Percentiles rank a stretch among this genome's conserved stretches.
Evolutionary conservation across 768 basidiomycete species (phyloP).

Genomic region (Macrolepiota albuminosa): DNA sequence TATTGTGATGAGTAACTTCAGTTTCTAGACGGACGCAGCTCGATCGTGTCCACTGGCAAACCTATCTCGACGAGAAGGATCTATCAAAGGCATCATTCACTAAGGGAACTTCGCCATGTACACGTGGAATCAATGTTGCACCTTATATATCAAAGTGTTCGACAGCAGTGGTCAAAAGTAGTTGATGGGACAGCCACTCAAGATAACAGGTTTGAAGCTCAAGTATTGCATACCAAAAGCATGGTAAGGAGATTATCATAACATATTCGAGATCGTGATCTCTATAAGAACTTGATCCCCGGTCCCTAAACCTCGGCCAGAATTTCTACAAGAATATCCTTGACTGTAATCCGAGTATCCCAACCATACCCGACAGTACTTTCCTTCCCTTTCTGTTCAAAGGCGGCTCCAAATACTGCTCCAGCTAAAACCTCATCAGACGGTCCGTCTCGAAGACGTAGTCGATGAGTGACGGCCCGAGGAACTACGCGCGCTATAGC

Average conservation of each 20-base stretch:
- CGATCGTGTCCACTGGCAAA: not conserved
- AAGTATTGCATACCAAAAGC: not conserved
- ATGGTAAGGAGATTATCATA: no score
- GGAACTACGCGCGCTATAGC: conserved; percentile 74
- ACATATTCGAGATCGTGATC: not conserved
- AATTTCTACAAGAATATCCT: conserved; percentile 60
- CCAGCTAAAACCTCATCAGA: conserved; percentile 67
- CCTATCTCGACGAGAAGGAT: not conserved
- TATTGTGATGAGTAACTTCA: not conserved
- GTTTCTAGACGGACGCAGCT: no score
- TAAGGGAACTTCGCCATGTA: not conserved
- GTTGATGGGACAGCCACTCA: no score
- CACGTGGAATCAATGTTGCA: no score
- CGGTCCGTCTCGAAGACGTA: conserved; percentile 65
- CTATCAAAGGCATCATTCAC: not conserved
- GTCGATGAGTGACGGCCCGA: conserved; percentile 67
- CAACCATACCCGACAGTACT: conserved; percentile 7
- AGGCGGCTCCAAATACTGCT: conserved; percentile 54
- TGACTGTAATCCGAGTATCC: conserved; percentile 43
- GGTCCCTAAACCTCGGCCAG: conserved; percentile 39
- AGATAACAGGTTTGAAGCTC: no score
- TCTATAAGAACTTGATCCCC: no score
- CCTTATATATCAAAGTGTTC: not conserved
- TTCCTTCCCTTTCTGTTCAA: conserved; percentile 20
- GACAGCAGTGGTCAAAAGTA: not conserved